These are phyloP conservation scores for Camellia sinensis DNA, from an alignment of 148 eudicot genomes.

Conservation along the genomic window DNA sequence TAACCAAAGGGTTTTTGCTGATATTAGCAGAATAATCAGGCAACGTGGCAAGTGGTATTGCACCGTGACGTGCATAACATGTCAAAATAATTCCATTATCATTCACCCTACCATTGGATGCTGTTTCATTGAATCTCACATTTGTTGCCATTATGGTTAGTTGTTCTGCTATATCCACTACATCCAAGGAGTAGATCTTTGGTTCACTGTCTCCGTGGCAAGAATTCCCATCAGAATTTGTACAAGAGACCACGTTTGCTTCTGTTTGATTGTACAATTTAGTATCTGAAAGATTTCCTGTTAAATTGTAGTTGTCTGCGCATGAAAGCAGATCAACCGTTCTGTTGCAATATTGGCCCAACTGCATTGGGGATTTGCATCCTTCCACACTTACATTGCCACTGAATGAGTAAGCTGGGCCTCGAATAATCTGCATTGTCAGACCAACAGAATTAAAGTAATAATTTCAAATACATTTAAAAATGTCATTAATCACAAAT, in stretches of 20 bases:
- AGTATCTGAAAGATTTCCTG: slow-evolving; percentile 20
- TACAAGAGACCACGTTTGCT: slow-evolving; percentile 47
- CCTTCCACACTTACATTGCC: slow-evolving; percentile 85
- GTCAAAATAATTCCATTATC: slow-evolving; percentile 36
- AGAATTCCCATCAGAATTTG: slow-evolving; percentile 36
- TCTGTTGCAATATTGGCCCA: slow-evolving; percentile 86
- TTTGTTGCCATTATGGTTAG: slow-evolving; percentile 44
- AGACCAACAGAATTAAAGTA: slow-evolving; percentile 16
- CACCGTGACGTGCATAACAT: slow-evolving; percentile 80
- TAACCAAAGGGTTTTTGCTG: slow-evolving; percentile 48
- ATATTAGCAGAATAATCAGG: slow-evolving; percentile 74
- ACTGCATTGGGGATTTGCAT: slow-evolving; percentile 49
- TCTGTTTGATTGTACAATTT: slow-evolving; percentile 24
- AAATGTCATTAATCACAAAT: background rate
- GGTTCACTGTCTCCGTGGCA: slow-evolving; percentile 54
- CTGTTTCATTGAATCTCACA: slow-evolving; percentile 38
- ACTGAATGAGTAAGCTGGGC: slow-evolving; percentile 54
- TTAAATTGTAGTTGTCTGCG: slow-evolving; percentile 28
- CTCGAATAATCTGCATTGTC: slow-evolving; percentile 73
- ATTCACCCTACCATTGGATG: slow-evolving; percentile 26
- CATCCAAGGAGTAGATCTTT: slow-evolving; percentile 57
- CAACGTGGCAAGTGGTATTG: slow-evolving; percentile 48
- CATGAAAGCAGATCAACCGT: slow-evolving; percentile 64
- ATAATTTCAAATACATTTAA: background rate
- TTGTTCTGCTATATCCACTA: slow-evolving; percentile 51